These are phyloP conservation scores for Saccharomyces hybrid DNA, from an alignment of 1,139 yeast genomes.

Conservation along the genomic window DNA sequence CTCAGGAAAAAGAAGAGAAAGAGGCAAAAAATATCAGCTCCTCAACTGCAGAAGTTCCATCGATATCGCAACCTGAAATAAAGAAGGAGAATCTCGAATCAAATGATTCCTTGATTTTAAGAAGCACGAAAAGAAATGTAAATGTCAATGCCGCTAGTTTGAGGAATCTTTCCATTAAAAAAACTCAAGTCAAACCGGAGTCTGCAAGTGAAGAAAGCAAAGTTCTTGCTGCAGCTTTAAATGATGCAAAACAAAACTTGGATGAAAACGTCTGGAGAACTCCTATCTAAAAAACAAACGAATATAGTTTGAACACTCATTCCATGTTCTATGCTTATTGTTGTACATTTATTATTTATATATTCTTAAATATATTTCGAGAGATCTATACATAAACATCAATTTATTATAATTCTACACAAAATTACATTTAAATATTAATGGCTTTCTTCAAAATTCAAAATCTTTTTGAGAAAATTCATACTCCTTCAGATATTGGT, in stretches of 20 bases:
- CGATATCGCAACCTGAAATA: neutral
- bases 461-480: slow-evolving; percentile 5
- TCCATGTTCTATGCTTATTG: slow-evolving; percentile 1
- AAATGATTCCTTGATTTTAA: neutral
- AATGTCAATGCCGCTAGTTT: neutral
- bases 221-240: neutral
- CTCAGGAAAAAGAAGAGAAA: neutral
- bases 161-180: neutral
- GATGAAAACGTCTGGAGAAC: neutral
- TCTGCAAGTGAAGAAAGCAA: neutral
- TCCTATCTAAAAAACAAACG: neutral
- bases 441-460: neutral
- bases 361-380: neutral
- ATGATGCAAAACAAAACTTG: neutral
- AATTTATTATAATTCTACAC: neutral
- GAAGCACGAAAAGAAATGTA: neutral
- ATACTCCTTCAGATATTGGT: slow-evolving; percentile 12
- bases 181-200: neutral
- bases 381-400: neutral
- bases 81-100: neutral
- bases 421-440: neutral
- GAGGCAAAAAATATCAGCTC: neutral
- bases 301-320: neutral
- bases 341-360: slow-evolving; percentile 3
- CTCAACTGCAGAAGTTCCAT: neutral